Percentiles rank a stretch among this genome's conserved stretches.
Evolutionary conservation across 192 early-diverging fungal genomes (phyloP).

Genomic region (Entrophospora sp.): DNA sequence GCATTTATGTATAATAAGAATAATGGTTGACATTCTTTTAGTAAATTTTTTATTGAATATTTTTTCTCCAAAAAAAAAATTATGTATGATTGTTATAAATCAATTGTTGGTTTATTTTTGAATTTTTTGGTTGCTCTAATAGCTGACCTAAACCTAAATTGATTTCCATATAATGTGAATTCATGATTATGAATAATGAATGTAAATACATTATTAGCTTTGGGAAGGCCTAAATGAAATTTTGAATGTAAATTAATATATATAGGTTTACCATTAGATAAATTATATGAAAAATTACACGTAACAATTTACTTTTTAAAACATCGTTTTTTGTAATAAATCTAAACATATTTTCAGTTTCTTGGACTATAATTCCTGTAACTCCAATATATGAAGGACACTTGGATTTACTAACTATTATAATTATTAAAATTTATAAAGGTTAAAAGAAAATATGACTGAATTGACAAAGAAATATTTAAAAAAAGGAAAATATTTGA

Average conservation of each 20-base stretch:
- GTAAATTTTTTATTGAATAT: no score
- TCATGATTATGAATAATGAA: conserved; percentile 33
- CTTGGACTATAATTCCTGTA: conserved; percentile 75
- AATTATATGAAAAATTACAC: no score
- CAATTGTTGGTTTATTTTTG: conserved; percentile 55
- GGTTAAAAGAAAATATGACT: background rate
- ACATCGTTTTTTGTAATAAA: conserved; percentile 61
- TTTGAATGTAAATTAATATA: background rate
- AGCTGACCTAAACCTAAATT: conserved; percentile 62
- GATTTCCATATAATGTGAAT: conserved; percentile 68
- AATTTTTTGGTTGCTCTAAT: conserved; percentile 69
- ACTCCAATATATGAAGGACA: conserved; percentile 71
- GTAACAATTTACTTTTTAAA: conserved; percentile 55
- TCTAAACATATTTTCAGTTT: conserved; percentile 81
- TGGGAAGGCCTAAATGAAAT: conserved; percentile 52
- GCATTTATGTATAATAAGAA: no score
- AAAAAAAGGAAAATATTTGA: background rate
- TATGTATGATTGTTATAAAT: conserved; percentile 10
- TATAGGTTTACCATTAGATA: background rate
- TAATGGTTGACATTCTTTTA: no score
- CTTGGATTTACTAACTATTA: conserved; percentile 58
- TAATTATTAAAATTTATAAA: background rate
- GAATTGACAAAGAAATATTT: background rate
- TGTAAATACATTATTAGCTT: conserved; percentile 53
- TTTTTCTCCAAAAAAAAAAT: no score